Evolutionary conservation across 2,329 filamentous ascomycete species (phyloP).

Genomic region (Alternaria sp.): DNA sequence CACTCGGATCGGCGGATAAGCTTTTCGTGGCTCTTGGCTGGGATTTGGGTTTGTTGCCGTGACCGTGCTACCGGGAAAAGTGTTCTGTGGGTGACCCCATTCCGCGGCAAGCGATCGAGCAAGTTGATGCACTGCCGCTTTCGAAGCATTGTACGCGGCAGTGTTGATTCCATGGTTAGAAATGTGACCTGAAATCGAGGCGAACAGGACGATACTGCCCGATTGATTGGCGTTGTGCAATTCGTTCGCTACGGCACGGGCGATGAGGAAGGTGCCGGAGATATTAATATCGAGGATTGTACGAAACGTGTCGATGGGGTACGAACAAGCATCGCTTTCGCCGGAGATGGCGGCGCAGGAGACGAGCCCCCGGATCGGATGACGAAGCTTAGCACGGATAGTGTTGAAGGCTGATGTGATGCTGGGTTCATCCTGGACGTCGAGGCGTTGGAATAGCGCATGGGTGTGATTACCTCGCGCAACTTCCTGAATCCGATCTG

Average conservation of each 20-base stretch:
- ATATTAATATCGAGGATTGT: conserved; percentile 49
- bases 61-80: conserved; percentile 45
- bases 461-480: conserved; percentile 15
- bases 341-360: conserved; percentile 39
- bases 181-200: conserved; percentile 47
- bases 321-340: conserved; percentile 42
- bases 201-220: conserved; percentile 49
- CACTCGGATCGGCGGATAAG: conserved; percentile 54
- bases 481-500: background rate
- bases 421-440: conserved; percentile 30
- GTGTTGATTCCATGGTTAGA: conserved; percentile 50
- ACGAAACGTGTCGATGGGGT: conserved; percentile 41
- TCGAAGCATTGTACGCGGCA: conserved; percentile 61
- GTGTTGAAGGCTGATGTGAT: conserved; percentile 18
- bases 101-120: conserved; percentile 60
- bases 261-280: conserved; percentile 46
- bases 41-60: conserved; percentile 26
- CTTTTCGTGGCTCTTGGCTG: conserved; percentile 10
- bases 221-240: conserved; percentile 38
- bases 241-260: conserved; percentile 41
- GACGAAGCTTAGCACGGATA: conserved; percentile 15
- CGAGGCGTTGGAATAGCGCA: conserved; percentile 23
- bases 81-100: conserved; percentile 49
- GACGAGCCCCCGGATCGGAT: conserved; percentile 34
- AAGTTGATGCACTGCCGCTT: conserved; percentile 62